Evolutionary conservation across 1,284 basidiomycete species (phyloP), one percentile per base, ranked within the genome.

Genomic region (Cutaneotrichosporon cyanovorans): DNA sequence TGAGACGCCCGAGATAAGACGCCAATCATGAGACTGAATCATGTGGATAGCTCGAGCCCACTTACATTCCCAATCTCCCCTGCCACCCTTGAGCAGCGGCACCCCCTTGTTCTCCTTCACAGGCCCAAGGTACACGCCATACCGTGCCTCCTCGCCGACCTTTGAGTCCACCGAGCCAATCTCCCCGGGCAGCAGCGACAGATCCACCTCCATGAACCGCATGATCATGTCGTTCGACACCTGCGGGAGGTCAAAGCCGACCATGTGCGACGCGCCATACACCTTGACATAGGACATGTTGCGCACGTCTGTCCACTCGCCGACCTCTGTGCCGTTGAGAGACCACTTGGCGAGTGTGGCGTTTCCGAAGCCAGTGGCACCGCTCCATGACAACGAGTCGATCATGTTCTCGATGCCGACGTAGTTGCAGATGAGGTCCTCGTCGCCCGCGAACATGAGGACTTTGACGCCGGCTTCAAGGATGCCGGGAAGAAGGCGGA

Each of bases 191-290:
- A 95, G 78, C 4, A 80, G 78, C 23, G 83, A 79, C 59, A 92
- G 85, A 73, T 97, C 84, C 46, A 92, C 81, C 38, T 80, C 82
- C 82, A 95, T 87, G 74, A 96, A 96, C 14, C 91, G 85, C 40
- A 92, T 80, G 62, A 98, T 93, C 95, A 98, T 97, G 71, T 98
- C 93, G 69, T 97, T 91, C 4, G 89, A 77, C 25, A 84, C 81
- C 46, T 88, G 78, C 0, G 92, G 93, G 11, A 85, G 76, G 70
- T 98, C 93, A 65, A 82, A 93, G 1, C 88, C 88, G 23, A 84
- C 74, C 90, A 95, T 95, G 68, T 93, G 90, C 1, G 88, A 92
- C 1, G 87, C 88, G 50, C 88, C 87, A 34, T 62, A 60, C 22
- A 78, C 85, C 74, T 90, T 91, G 56, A 83, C 87, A 62, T 95